These are phyloP conservation scores for Trichosporon asahii DNA, from an alignment of 1,284 basidiomycete species.

Conservation along the genomic window DNA sequence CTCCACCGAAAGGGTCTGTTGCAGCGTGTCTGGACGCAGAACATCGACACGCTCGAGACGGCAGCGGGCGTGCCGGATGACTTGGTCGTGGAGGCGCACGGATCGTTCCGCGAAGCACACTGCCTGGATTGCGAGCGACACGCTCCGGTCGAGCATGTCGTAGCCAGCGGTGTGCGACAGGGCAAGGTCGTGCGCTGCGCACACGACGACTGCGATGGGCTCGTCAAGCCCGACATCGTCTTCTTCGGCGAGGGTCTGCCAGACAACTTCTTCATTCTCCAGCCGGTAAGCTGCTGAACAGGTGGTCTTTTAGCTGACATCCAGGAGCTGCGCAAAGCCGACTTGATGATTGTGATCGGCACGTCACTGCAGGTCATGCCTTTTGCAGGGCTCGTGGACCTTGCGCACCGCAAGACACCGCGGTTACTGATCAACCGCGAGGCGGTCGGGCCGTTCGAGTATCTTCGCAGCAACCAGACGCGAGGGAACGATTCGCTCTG, in stretches of 20 bases:
- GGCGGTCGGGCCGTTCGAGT: constrained; percentile 52
- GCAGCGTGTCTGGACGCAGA: constrained; percentile 47
- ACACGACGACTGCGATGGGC: constrained; percentile 57
- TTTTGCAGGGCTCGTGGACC: constrained; percentile 56
- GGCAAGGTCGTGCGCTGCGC: constrained; percentile 64
- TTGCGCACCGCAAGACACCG: constrained; percentile 51
- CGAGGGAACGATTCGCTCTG: constrained; percentile 44
- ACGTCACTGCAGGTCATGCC: constrained; percentile 66
- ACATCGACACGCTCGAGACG: constrained; percentile 87
- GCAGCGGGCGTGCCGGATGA: constrained; percentile 70
- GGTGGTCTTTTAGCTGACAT: not conserved
- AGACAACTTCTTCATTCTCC: constrained; percentile 47
- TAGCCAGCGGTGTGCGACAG: constrained; percentile 60
- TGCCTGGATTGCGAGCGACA: constrained; percentile 67
- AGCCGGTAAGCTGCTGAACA: constrained; percentile 27
- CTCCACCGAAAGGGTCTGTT: constrained; percentile 38
- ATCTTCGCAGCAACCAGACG: constrained; percentile 13
- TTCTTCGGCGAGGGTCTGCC: constrained; percentile 77
- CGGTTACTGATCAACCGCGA: constrained; percentile 58
- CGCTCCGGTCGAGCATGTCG: constrained; percentile 64
- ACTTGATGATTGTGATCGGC: constrained; percentile 86
- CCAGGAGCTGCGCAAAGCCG: constrained; percentile 55
- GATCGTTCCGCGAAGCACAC: constrained; percentile 76
- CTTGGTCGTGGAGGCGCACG: constrained; percentile 89
- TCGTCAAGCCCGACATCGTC: constrained; percentile 90